Percentiles rank a stretch among this genome's conserved stretches.
phyloP scores from a whole-genome alignment of 768 basidiomycete species.

The Mycena epipterygia region DNA sequence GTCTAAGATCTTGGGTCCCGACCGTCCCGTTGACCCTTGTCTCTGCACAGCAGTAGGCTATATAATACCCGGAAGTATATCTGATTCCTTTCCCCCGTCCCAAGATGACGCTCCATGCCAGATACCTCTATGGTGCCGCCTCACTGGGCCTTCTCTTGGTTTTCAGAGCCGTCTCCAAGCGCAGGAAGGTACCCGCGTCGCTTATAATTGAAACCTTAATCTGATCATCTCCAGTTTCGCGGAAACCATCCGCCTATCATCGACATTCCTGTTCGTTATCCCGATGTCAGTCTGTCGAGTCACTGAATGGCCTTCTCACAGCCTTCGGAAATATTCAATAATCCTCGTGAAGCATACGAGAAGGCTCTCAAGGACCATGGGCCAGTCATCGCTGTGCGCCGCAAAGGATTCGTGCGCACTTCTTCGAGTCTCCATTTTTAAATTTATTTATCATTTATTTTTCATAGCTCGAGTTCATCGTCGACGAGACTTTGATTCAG shows the following conservation, averaged over 20 bases:
- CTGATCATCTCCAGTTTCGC: not conserved
- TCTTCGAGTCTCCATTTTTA: not conserved
- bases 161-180: not conserved
- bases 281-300: not conserved
- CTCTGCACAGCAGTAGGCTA: not conserved
- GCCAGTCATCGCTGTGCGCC: conserved; percentile 47
- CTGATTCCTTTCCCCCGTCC: not conserved
- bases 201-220: not conserved
- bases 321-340: conserved; percentile 43
- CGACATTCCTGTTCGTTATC: conserved; percentile 31
- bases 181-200: conserved; percentile 11
- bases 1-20: not conserved
- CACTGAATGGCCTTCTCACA: not conserved
- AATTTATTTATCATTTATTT: not conserved
- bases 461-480: conserved; percentile 50
- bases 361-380: conserved; percentile 45
- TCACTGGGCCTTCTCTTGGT: conserved; percentile 9
- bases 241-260: conserved; percentile 34
- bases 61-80: not conserved
- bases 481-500: conserved; percentile 43
- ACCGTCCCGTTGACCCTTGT: not conserved
- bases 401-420: conserved; percentile 45
- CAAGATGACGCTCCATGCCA: conserved; percentile 5
- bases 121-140: conserved; percentile 7
- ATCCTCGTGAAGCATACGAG: conserved; percentile 48